These are phyloP conservation scores for Microstroma glucosiphilum DNA, from an alignment of 1,284 basidiomycete genomes.

Conservation along the genomic window DNA sequence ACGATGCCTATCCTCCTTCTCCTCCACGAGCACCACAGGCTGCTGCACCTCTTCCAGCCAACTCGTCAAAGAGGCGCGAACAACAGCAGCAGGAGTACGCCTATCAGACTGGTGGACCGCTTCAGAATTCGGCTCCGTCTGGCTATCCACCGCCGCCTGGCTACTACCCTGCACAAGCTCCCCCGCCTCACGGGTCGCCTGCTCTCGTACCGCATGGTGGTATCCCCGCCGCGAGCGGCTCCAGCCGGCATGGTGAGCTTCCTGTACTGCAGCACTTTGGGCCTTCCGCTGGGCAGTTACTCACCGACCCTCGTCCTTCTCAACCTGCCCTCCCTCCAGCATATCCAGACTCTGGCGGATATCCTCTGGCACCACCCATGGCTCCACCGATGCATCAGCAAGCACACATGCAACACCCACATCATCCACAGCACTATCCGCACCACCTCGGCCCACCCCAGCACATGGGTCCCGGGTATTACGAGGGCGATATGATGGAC, in stretches of 20 bases:
- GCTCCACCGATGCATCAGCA: slow-evolving; percentile 1
- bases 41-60: neutral
- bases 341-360: neutral
- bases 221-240: neutral
- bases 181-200: neutral
- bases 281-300: neutral
- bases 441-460: neutral
- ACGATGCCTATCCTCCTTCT: slow-evolving; percentile 1
- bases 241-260: slow-evolving; percentile 7
- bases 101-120: neutral
- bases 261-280: neutral
- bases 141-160: neutral
- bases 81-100: neutral
- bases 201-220: neutral
- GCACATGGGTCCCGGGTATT: neutral
- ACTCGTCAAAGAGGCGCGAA: neutral
- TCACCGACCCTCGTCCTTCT: neutral
- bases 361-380: neutral
- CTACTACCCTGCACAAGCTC: neutral
- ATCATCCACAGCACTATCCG: slow-evolving; percentile 2
- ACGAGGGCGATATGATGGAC: slow-evolving; percentile 7
- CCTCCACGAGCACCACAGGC: neutral
- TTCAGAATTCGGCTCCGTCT: neutral
- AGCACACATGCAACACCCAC: neutral
- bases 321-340: neutral